Base-by-base conservation (phyloP, 352 stramenopile species). In the Phytophthora fragariae region DNA sequence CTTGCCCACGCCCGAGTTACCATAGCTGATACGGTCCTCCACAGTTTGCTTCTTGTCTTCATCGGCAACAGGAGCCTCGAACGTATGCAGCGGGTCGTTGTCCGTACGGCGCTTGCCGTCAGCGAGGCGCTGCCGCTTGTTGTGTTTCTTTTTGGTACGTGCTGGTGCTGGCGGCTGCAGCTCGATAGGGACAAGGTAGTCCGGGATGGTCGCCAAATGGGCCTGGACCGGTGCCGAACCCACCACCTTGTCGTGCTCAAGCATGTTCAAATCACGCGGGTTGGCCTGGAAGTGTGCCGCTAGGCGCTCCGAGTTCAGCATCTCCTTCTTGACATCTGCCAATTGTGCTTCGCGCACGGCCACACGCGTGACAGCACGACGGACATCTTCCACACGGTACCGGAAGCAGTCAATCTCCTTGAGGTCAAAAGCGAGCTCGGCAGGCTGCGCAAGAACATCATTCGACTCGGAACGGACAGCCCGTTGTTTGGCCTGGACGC, bases 401-500 rank as follows among this genome's bases (percentile, higher is more conserved):
- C 98, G 90, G 82, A 99, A 99, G 62, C 96, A 97, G 73, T 99
- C 97, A 65, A 99, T 98, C 80, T 99, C 98, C 35, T 94, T 93
- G 39, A 99, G 81, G 77, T 99, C 95, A 70, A 99, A 99, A 57
- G 97, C 90, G 10, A 99, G 85, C 44, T 97, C 92, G 37, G 94
- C 92, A 10, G 98, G 98, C 79, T 99, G 98, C 19, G 88, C 76
- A 21, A 97, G 80, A 57, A 98, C 75, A 27, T 96, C 89, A 27
- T 97, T 91, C n/a, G 88, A 80, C 35, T 88, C 72, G 35, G 89
- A 88, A 33, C 85, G 75, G 15, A 95, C 83, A 24, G 89, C 85
- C 71, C 97, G 93, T 79, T 99, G 97, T 61, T 86, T 92, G 0
- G 92, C 91, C 80, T 99, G 97, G 29, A 99, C 94, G 29, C 90